Conservation (phyloP, 306 rosid species). For the Citrullus amarus region DNA sequence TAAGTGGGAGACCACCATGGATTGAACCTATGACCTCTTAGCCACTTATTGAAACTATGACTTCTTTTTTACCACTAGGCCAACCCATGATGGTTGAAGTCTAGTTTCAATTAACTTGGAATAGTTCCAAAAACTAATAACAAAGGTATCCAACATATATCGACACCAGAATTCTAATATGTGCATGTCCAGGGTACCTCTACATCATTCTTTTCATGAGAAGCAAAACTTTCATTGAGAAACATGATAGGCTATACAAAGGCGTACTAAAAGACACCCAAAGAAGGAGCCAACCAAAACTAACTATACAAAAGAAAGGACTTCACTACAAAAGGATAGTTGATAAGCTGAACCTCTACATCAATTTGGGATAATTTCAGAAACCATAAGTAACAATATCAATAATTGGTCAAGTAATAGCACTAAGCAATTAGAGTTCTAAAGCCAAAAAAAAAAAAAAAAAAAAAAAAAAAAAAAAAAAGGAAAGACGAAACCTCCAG, state of each 20-base stretch:
- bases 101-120: neutral
- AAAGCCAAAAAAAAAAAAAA: neutral
- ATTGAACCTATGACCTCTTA: too few relatives aligned
- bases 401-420: neutral
- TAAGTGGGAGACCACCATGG: too few relatives aligned
- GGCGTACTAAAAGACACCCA: neutral
- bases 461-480: too few relatives aligned
- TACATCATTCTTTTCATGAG: neutral
- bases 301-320: neutral
- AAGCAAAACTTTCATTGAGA: neutral
- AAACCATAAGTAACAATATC: neutral
- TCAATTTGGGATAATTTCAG: neutral
- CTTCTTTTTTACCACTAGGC: too few relatives aligned
- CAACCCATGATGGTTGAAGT: neutral
- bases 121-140: neutral
- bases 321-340: neutral
- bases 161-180: neutral
- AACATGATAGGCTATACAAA: neutral
- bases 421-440: neutral
- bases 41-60: too few relatives aligned
- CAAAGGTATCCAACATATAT: neutral
- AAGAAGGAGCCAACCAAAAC: neutral
- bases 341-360: neutral
- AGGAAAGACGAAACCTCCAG: slow-evolving; percentile 49
- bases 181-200: neutral